A percentile compares a stretch with the other conserved stretches of the same genome.
Evolutionary conservation across 768 basidiomycete genomes (phyloP).

Genomic region (Amanita subjunquillea): DNA sequence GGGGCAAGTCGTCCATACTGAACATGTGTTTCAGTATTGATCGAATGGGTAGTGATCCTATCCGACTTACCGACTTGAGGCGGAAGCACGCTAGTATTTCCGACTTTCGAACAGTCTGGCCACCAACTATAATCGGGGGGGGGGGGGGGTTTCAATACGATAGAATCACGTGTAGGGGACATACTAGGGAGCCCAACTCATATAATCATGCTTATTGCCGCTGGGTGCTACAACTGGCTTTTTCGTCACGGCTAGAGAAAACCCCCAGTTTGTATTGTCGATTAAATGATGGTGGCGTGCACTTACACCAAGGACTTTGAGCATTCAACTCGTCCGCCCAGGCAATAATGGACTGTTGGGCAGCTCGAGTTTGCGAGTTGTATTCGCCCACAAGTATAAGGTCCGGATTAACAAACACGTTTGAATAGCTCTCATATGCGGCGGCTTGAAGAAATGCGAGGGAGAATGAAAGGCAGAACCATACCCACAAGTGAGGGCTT

Average conservation of each 20-base stretch:
- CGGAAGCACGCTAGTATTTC: conserved; percentile 47
- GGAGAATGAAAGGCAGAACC: conserved; percentile 7
- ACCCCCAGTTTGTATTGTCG: neutral
- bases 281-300: neutral
- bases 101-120: conserved; percentile 51
- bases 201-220: conserved; percentile 49
- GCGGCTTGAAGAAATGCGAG: conserved; percentile 5
- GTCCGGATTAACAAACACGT: conserved; percentile 46
- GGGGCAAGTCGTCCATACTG: conserved; percentile 50
- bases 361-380: conserved; percentile 28
- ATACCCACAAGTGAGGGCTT: neutral
- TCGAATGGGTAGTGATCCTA: neutral
- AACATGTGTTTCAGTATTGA: neutral
- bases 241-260: conserved; percentile 32
- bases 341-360: conserved; percentile 32
- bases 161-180: conserved; percentile 10
- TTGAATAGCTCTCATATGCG: conserved; percentile 34
- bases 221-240: conserved; percentile 39
- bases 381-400: conserved; percentile 34
- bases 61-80: conserved; percentile 34
- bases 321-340: conserved; percentile 36
- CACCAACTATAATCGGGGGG: conserved; percentile 32
- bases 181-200: conserved; percentile 67
- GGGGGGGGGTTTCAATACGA: neutral
- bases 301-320: conserved; percentile 48